A percentile compares a stretch with the other conserved stretches of the same genome.
Evolutionary conservation across 1,284 basidiomycete species (phyloP).

Genomic region (Tilletia indica): DNA sequence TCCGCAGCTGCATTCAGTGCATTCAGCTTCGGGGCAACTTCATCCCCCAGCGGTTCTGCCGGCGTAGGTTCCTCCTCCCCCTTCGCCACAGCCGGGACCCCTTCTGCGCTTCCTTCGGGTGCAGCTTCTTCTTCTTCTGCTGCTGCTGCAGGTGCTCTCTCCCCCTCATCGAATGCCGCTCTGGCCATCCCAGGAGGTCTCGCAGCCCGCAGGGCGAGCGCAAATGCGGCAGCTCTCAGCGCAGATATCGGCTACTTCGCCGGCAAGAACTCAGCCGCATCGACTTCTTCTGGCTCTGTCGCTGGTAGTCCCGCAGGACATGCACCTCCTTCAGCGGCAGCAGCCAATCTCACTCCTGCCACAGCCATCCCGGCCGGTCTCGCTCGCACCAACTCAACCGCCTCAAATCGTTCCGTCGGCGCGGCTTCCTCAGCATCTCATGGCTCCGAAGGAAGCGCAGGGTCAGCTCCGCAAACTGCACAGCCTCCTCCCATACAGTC

Average conservation of each 20-base stretch:
- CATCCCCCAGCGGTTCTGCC: neutral
- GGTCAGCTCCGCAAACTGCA: neutral
- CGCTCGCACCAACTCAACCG: conserved; percentile 13
- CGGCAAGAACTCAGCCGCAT: neutral
- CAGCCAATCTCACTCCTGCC: neutral
- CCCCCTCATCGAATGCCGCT: neutral
- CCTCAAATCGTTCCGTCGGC: conserved; percentile 3
- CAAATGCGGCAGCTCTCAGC: conserved; percentile 9
- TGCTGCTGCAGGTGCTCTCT: neutral
- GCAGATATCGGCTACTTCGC: conserved; percentile 9
- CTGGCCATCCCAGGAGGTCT: conserved; percentile 6
- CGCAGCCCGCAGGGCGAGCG: neutral
- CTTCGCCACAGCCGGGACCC: neutral
- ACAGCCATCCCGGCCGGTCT: neutral
- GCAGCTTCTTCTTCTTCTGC: neutral
- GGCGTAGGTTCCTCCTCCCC: neutral
- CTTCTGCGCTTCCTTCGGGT: neutral
- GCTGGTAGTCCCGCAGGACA: conserved; percentile 1
- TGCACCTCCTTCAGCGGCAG: neutral
- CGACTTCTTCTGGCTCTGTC: neutral
- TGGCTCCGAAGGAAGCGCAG: conserved; percentile 11
- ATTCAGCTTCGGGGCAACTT: conserved; percentile 11
- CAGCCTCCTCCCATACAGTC: conserved; percentile 24
- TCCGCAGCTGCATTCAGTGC: neutral
- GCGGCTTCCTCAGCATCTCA: neutral